These are phyloP conservation scores for Aspergillus quadricinctus DNA, from an alignment of 2,329 filamentous ascomycete species.

Conservation along the genomic window DNA sequence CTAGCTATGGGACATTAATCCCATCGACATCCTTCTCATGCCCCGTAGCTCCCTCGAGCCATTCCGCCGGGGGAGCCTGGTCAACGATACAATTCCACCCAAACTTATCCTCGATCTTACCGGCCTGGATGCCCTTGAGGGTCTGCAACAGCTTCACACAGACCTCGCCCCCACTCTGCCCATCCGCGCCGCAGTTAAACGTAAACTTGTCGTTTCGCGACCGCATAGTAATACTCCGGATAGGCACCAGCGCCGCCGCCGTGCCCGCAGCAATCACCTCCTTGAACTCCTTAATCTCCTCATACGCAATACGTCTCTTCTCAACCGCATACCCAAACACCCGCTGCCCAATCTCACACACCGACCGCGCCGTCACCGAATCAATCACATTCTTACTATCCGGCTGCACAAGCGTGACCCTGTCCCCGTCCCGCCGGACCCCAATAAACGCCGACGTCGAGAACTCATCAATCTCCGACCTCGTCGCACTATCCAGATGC, in stretches of 20 bases:
- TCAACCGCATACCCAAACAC: slow-evolving; percentile 83
- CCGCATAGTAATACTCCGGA: slow-evolving; percentile 78
- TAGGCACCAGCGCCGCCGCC: slow-evolving; percentile 84
- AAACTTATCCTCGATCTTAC: slow-evolving; percentile 71
- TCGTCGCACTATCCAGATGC: slow-evolving; percentile 80
- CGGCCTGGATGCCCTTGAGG: slow-evolving; percentile 80
- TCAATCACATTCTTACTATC: slow-evolving; percentile 84
- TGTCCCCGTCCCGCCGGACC: slow-evolving; percentile 56
- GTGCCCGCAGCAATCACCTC: slow-evolving; percentile 93
- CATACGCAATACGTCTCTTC: slow-evolving; percentile 59
- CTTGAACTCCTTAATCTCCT: slow-evolving; percentile 58
- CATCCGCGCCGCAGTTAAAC: slow-evolving; percentile 45
- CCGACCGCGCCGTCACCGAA: slow-evolving; percentile 76
- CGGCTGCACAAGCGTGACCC: slow-evolving; percentile 75
- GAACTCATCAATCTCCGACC: slow-evolving; percentile 90
- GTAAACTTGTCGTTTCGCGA: slow-evolving; percentile 53
- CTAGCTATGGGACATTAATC: slow-evolving; percentile 25
- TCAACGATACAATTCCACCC: slow-evolving; percentile 59
- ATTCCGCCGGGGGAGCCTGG: slow-evolving; percentile 28
- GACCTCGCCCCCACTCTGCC: slow-evolving; percentile 56
- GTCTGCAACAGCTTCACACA: slow-evolving; percentile 68
- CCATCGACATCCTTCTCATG: slow-evolving; percentile 15
- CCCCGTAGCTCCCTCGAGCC: slow-evolving; percentile 17
- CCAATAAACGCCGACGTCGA: slow-evolving; percentile 92
- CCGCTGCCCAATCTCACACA: slow-evolving; percentile 65